Evolutionary conservation across 352 stramenopile genomes (phyloP).

Genomic region (Phytophthora parvispora): DNA sequence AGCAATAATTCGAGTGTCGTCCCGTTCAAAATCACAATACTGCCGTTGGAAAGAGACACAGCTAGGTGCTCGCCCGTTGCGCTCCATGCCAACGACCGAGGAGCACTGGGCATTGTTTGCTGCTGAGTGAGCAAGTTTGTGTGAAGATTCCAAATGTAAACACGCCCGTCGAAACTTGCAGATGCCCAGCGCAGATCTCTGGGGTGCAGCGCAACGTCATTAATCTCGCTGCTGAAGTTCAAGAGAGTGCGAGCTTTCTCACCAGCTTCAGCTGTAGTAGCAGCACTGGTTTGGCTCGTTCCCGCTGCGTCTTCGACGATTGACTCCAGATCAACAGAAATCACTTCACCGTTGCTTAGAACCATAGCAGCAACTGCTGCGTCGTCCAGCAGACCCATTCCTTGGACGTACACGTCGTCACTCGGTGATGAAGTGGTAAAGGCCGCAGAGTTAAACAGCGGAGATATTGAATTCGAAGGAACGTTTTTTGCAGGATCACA

Average conservation of each 20-base stretch:
- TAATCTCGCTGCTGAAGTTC: slow-evolving; percentile 32
- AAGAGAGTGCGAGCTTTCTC: slow-evolving; percentile 33
- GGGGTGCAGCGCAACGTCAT: slow-evolving; percentile 51
- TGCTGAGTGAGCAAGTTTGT: slow-evolving; percentile 37
- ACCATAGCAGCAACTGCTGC: slow-evolving; percentile 21
- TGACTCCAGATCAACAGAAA: slow-evolving; percentile 41
- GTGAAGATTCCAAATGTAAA: slow-evolving; percentile 57
- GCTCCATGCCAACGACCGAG: slow-evolving; percentile 58
- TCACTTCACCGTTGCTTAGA: slow-evolving; percentile 33
- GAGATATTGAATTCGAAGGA: slow-evolving; percentile 3
- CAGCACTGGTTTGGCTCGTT: background rate
- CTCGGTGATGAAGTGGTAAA: background rate
- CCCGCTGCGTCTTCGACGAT: slow-evolving; percentile 14
- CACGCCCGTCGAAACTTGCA: slow-evolving; percentile 41
- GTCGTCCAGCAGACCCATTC: slow-evolving; percentile 34
- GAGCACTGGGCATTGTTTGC: slow-evolving; percentile 18
- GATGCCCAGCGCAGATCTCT: slow-evolving; percentile 48
- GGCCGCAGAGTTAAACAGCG: slow-evolving; percentile 8
- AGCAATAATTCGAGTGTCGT: slow-evolving; percentile 23
- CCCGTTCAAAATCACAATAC: slow-evolving; percentile 51
- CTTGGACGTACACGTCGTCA: slow-evolving; percentile 18
- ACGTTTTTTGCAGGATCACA: slow-evolving; percentile 7
- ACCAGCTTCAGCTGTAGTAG: background rate
- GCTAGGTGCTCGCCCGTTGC: slow-evolving; percentile 41
- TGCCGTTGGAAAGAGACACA: slow-evolving; percentile 51